Evolutionary conservation across 495 filamentous ascomycete genomes (phyloP), one percentile per base, ranked within the genome.

Genomic region (Neurospora pannonica): DNA sequence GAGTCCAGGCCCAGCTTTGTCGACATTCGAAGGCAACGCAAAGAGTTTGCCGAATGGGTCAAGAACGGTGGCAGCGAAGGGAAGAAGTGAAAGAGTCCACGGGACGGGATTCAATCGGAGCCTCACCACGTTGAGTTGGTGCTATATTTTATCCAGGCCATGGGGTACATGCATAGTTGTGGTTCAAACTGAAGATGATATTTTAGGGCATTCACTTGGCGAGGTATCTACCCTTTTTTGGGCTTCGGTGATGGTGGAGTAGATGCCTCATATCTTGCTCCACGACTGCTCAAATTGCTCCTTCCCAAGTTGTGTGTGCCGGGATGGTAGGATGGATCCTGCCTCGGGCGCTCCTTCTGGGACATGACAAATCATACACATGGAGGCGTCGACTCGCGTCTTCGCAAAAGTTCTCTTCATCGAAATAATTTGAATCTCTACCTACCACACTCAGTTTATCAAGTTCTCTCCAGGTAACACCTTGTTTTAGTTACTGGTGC

Each of bases 11-110:
- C 83, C 5, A 84, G 85, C 43, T 86, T 88, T 72, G 78, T 88
- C 73, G 82, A 88, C 72, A 84, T 85, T 74, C 92, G 92, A 81
- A 89, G 84, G 73, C 93, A 94, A 81, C 86, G 91, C 71, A 89
- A 86, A 77, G 91, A 95, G 74, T 95, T 96, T 84, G 88, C 89
- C 24, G 87, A 92, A 73, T 95, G 92, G 92, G 86, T 90, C 8
- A 87, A 89, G 72, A 77, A 70, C 21, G 67, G 74, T 21, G 74
- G 74, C 36, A 67, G 37, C 24, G 38, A 15, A 7, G 54, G 24
- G 28, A 67, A 67, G 54, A 31, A 67, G 24, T 67, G 54, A 67
- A 67, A 28, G 28, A 19, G 6, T 7, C 15, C 28, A 15, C 28
- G 3, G 15, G 54, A 67, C 5, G 54, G 54, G 54, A 34, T 67